Base-by-base conservation (phyloP, 176 grass and related monocot species). In the Eleusine indica region DNA sequence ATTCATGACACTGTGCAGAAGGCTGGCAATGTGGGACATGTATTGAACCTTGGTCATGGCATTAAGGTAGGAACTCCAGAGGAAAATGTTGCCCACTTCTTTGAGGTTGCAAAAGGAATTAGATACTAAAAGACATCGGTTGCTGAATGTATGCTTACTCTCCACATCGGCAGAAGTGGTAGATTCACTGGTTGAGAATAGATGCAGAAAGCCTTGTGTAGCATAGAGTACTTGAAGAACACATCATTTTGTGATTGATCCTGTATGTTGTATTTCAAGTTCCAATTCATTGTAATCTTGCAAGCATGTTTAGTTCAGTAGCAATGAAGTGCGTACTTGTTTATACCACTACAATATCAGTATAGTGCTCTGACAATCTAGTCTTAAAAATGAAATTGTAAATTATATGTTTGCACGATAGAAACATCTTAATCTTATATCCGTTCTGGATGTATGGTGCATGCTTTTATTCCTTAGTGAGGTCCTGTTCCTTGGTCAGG, bases 1-100 rank as follows among this genome's bases (percentile, higher is more conserved):
- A 91, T 98, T 74, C 22, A 77, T 16, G 96, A 95, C 42, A 98
- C 96, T 9, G 96, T 98, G 65, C 88, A 90, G 70, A 98, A 95
- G 84, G 96, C 96, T 73, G 96, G 96, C 67, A 93, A 67, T 75
- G 25, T 71, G 73, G 90, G 87, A 49, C 96, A 98, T 82, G 89
- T 98, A 56, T 67, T 98, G 82, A 98, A 98, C 86, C 93, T 98
- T 81, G 96, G 96, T 15, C 96, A 98, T 89, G 96, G 96, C 51
- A 98, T 98, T 82, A 87, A 88, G 57, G 96, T 98, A 25, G 96
- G 96, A 62, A 98, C 96, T 48, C 96, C 93, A 2, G 96, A 98
- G 73, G 96, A 98, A 86, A 98, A 95, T 82, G 96, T 98, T 75
- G 96, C 93, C 29, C 93, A 98, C 86, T 98, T 98, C 79, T 98